Percentiles rank a stretch among this genome's conserved stretches.
phyloP scores from a whole-genome alignment of 192 early-diverging fungal genomes.

The Coemansia sp. region DNA sequence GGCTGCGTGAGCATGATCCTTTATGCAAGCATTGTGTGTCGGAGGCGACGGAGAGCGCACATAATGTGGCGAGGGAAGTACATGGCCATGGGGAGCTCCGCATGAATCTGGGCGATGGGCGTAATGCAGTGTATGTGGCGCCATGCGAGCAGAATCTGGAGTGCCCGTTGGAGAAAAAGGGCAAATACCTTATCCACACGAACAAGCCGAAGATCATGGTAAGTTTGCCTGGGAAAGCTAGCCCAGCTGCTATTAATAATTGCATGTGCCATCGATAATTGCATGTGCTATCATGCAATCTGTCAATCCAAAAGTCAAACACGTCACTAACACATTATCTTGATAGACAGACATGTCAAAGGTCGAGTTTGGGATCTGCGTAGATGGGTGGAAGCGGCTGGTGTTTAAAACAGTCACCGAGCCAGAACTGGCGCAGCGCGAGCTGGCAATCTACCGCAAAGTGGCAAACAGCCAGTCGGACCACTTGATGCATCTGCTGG shows the following conservation, averaged over 20 bases:
- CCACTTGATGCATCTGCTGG: conserved; percentile 60
- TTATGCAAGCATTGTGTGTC: conserved; percentile 48
- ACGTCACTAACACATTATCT: conserved; percentile 13
- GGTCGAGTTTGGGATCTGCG: conserved; percentile 66
- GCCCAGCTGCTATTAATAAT: neutral
- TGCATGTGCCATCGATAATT: conserved; percentile 14
- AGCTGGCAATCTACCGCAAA: conserved; percentile 57
- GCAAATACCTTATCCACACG: conserved; percentile 52
- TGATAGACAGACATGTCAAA: conserved; percentile 58
- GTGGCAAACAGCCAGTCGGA: conserved; percentile 40
- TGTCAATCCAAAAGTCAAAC: neutral
- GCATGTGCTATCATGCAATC: conserved; percentile 7
- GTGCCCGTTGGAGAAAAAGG: conserved; percentile 52
- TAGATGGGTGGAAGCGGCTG: conserved; percentile 59
- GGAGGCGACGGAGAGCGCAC: conserved; percentile 34
- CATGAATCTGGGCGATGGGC: conserved; percentile 50
- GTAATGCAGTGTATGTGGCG: conserved; percentile 53
- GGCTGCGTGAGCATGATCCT: conserved; percentile 20
- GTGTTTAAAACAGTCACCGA: conserved; percentile 68
- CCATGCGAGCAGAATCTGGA: conserved; percentile 49
- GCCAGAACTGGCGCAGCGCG: conserved; percentile 55
- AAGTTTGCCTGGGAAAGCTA: conserved; percentile 19
- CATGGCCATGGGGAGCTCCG: conserved; percentile 36
- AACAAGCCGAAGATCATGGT: conserved; percentile 54
- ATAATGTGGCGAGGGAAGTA: conserved; percentile 23